Evolutionary conservation across 2,329 filamentous ascomycete genomes (phyloP), one percentile per base, ranked within the genome.

Genomic region (Stagonosporopsis vannaccii): DNA sequence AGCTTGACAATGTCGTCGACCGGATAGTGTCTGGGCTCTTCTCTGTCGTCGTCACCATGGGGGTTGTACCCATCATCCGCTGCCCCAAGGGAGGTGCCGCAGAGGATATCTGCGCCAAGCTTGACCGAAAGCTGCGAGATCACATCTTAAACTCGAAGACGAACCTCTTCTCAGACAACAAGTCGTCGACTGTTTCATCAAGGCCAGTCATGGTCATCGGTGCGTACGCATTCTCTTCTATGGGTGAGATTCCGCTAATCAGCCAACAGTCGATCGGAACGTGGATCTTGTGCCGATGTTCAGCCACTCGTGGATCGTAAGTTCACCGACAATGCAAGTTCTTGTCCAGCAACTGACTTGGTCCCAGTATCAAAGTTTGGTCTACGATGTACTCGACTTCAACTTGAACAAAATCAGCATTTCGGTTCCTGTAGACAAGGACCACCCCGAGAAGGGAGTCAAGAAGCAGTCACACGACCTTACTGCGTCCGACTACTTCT

Each of bases 111-210:
- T 90, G 92, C 13, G 90, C 91, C 13, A 97, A 96, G 72, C 86
- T 99, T 22, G 95, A 99, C 74, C 88, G 95, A 58, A 99, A 98
- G 76, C 85, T 99, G 20, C 88, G 95, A 69, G 95, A 99, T 71
- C 95, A 99, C 74, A 91, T 98, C 49, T 84, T 99, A 61, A 98
- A 98, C 77, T 97, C 94, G 12, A 98, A 97, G 80, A 94, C 97
- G 73, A 98, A 97, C 71, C 85, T 99, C 4, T 99, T 99, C 76
- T 96, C 92, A 36, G 83, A 87, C 47, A 84, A 90, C 58, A 82
- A 87, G 2, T 78, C 82, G 7, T 79, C 80, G 32, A 80, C 82
- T n/a, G 78, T 83, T 1, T 83, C 85, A 15, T 88, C 90, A 0
- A 83, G 96, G 44, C 95, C 96, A 0, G 92, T 98, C 0, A 85